Conservation (phyloP, 169 alveolate species). For the Plasmodium billcollinsi region DNA sequence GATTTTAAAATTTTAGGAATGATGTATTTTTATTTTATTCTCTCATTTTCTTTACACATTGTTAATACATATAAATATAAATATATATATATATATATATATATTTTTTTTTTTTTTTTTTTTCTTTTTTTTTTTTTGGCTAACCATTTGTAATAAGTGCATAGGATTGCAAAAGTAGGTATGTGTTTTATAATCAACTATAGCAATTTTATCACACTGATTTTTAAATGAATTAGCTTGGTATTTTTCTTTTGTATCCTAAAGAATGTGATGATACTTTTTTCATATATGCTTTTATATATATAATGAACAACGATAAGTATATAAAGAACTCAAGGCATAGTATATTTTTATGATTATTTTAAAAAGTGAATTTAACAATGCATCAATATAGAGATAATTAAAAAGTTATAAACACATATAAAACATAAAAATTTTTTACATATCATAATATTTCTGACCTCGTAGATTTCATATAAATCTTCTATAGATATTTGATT, state of each 20-base stretch:
- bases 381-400: no score
- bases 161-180: constrained; percentile 70
- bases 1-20: no score
- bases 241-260: constrained; percentile 71
- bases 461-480: constrained; percentile 72
- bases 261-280: not conserved
- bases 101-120: not conserved
- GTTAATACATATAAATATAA: no score
- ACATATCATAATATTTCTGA: not conserved
- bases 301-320: not conserved
- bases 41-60: no score
- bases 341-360: no score
- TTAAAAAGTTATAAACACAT: no score
- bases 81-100: no score
- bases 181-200: constrained; percentile 68
- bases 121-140: constrained; percentile 6
- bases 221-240: constrained; percentile 72
- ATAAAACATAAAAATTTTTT: not conserved
- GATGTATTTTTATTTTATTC: no score
- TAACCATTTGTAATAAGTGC: constrained; percentile 70
- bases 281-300: not conserved
- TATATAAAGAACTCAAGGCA: no score
- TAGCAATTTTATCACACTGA: constrained; percentile 61
- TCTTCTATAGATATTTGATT: constrained; percentile 53
- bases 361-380: no score